Percentiles rank a stretch among this genome's conserved stretches.
phyloP scores from a whole-genome alignment of 2,329 filamentous ascomycete genomes.

The Sordariomycetes sp. region DNA sequence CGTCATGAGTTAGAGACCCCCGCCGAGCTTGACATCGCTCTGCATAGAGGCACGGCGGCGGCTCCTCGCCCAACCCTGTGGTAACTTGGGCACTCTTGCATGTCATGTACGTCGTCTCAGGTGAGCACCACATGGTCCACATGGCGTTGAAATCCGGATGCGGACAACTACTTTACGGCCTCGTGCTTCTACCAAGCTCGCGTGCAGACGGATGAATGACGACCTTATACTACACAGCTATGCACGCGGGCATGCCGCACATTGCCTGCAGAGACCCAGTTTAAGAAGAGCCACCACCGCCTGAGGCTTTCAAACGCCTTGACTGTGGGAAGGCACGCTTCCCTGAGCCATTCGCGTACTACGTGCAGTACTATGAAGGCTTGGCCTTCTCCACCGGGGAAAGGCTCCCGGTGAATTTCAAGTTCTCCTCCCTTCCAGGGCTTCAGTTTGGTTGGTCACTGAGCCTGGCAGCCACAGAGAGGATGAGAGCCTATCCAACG shows the following conservation, averaged over 20 bases:
- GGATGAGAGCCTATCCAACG: too few relatives aligned
- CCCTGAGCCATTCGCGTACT: too few relatives aligned
- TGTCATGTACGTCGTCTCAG: neutral
- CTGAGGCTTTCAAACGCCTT: too few relatives aligned
- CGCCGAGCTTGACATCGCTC: neutral
- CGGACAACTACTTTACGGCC: neutral
- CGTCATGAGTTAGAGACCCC: too few relatives aligned
- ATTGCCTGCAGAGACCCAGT: neutral
- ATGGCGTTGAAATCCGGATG: neutral
- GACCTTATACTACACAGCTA: neutral
- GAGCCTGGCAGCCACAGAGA: neutral
- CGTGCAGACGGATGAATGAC: neutral
- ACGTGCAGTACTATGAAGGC: too few relatives aligned
- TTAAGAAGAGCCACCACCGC: neutral
- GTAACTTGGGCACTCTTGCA: neutral
- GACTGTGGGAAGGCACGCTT: too few relatives aligned
- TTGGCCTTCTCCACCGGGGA: too few relatives aligned
- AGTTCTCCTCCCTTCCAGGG: neutral
- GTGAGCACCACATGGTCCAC: neutral
- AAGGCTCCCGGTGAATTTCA: neutral
- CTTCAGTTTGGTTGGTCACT: neutral
- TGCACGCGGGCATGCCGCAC: neutral
- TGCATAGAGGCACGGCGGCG: neutral
- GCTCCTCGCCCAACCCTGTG: neutral
- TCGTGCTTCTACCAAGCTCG: neutral